Conservation (phyloP, 345 rosid genomes). For the Citrus trifoliata region DNA sequence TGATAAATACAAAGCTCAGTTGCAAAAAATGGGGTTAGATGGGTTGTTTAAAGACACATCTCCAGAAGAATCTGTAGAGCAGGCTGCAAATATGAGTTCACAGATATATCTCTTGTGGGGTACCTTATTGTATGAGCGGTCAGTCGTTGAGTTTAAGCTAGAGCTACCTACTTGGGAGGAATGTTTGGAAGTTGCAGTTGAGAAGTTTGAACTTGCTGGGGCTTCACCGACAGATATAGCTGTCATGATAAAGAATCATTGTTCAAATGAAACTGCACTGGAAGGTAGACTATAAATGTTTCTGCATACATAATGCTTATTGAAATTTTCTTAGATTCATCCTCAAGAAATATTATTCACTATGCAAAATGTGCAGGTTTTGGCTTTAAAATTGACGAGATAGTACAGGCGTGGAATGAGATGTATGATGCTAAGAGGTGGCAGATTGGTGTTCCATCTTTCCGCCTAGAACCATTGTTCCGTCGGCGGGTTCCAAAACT, state of each 20-base stretch:
- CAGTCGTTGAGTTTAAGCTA: slow-evolving; percentile 85
- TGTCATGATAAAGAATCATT: slow-evolving; percentile 97
- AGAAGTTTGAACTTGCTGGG: slow-evolving; percentile 97
- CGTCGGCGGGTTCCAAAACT: slow-evolving; percentile 80
- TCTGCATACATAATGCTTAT: not conserved
- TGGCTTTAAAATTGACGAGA: slow-evolving; percentile 96
- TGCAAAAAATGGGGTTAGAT: slow-evolving; percentile 71
- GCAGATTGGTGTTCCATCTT: slow-evolving; percentile 92
- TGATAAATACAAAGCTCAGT: slow-evolving; percentile 56
- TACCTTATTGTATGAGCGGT: slow-evolving; percentile 87
- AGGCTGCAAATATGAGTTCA: slow-evolving; percentile 77
- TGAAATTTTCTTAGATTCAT: not conserved
- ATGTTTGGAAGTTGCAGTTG: slow-evolving; percentile 95
- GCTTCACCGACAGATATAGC: slow-evolving; percentile 96
- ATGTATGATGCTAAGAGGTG: slow-evolving; percentile 98
- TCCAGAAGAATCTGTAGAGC: slow-evolving; percentile 77
- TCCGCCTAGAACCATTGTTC: slow-evolving; percentile 93
- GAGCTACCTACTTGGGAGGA: slow-evolving; percentile 97
- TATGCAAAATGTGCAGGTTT: slow-evolving; percentile 41
- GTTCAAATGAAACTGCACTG: slow-evolving; percentile 77
- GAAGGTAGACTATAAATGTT: slow-evolving; percentile 53
- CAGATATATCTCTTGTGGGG: slow-evolving; percentile 98
- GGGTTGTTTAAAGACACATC: slow-evolving; percentile 55
- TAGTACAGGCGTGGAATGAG: slow-evolving; percentile 99
- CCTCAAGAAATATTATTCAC: not conserved